These are phyloP conservation scores for Suillus ampliporus DNA, from an alignment of 768 basidiomycete genomes.

Conservation along the genomic window DNA sequence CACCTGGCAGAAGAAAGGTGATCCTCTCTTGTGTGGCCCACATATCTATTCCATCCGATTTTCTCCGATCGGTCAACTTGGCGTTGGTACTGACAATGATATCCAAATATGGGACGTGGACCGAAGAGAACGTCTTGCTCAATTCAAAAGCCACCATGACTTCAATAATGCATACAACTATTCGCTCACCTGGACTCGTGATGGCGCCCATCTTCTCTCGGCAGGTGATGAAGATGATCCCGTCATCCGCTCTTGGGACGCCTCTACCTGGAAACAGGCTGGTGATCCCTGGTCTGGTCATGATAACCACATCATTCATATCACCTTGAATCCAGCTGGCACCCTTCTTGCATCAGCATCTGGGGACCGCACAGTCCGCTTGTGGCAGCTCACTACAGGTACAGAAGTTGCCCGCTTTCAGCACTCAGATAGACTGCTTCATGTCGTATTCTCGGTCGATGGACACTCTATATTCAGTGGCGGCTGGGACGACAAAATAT, in stretches of 20 bases:
- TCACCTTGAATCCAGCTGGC: constrained; percentile 34
- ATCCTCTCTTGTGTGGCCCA: background rate
- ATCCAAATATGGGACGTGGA: constrained; percentile 3
- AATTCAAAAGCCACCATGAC: background rate
- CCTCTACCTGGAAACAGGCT: constrained; percentile 1
- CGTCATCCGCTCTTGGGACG: background rate
- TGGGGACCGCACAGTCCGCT: constrained; percentile 26
- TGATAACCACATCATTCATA: too few species aligned
- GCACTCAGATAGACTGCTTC: constrained; percentile 28
- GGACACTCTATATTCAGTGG: constrained; percentile 11
- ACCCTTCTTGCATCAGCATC: constrained; percentile 35
- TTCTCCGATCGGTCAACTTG: background rate
- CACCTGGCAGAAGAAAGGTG: constrained; percentile 3
- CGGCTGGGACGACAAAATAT: background rate
- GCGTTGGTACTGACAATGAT: background rate
- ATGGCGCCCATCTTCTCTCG: background rate
- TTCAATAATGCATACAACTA: background rate
- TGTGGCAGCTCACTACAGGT: constrained; percentile 32
- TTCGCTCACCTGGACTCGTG: background rate
- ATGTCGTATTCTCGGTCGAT: constrained; percentile 33
- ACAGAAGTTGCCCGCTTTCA: constrained; percentile 28
- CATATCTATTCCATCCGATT: background rate
- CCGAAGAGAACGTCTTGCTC: background rate
- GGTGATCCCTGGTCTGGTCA: background rate
- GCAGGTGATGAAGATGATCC: background rate